Conservation (phyloP, 179 eudicot species). For the Vitellaria paradoxa region DNA sequence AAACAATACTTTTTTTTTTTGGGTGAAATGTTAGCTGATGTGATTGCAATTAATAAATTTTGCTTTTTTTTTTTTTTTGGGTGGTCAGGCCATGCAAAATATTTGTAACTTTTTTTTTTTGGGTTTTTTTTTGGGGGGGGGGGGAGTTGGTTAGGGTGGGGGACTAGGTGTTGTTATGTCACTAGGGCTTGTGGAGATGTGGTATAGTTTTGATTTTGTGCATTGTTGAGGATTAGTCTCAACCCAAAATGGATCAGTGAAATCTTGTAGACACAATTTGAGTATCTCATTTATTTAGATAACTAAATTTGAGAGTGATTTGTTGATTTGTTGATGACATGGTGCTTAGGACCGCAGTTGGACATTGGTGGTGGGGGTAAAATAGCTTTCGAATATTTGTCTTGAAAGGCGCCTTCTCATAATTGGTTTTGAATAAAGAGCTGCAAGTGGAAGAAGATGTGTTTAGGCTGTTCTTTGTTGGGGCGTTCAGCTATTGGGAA, state of each 20-base stretch:
- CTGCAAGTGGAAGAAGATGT: background rate
- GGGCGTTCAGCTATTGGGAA: background rate
- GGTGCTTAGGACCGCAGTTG: too few species aligned
- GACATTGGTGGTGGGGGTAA: background rate
- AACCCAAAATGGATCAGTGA: background rate
- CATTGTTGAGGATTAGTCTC: background rate
- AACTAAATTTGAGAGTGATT: too few species aligned
- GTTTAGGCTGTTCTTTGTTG: too few species aligned
- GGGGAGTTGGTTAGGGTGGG: too few species aligned
- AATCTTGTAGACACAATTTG: background rate
- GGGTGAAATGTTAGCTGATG: background rate
- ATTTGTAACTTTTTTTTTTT: too few species aligned
- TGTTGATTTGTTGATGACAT: too few species aligned
- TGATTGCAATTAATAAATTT: background rate
- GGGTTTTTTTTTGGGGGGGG: too few species aligned
- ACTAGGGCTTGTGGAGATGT: background rate
- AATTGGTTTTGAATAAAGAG: background rate
- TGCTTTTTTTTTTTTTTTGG: background rate
- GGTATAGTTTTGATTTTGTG: background rate
- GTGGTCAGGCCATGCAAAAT: too few species aligned
- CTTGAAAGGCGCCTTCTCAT: background rate
- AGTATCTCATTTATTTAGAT: too few species aligned
- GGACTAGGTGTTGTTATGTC: too few species aligned
- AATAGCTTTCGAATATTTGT: background rate
- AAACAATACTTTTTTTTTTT: background rate